Conservation (phyloP, 805 yeast genomes). For the Debaryomyces castellii region DNA sequence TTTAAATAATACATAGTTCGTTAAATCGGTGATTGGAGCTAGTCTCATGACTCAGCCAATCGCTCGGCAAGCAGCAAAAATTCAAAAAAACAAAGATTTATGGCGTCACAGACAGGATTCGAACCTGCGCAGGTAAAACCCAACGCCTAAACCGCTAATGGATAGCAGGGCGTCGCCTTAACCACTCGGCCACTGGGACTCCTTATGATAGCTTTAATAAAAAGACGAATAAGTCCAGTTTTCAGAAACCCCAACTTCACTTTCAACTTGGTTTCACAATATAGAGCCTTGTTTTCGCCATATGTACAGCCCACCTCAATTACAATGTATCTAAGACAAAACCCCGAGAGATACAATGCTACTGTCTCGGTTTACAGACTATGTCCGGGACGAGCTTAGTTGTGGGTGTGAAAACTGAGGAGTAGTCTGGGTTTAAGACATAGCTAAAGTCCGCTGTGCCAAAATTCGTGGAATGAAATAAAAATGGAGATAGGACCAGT, state of each 20-base stretch:
- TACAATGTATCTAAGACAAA: too few relatives aligned
- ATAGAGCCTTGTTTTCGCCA: too few relatives aligned
- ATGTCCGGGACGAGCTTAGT: too few relatives aligned
- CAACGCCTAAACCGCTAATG: slow-evolving; percentile 34
- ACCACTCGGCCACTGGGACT: slow-evolving; percentile 54
- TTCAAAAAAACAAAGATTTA: slow-evolving; percentile 20
- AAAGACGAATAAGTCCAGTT: not conserved
- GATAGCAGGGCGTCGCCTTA: slow-evolving; percentile 51
- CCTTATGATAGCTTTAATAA: not conserved
- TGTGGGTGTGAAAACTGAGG: not conserved
- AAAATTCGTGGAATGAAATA: too few relatives aligned
- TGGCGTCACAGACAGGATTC: slow-evolving; percentile 51
- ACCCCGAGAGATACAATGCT: too few relatives aligned
- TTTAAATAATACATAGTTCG: not conserved
- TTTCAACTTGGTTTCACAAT: too few relatives aligned
- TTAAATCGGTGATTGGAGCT: not conserved
- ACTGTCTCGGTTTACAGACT: too few relatives aligned
- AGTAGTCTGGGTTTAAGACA: not conserved
- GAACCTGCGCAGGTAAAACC: slow-evolving; percentile 52
- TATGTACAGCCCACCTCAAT: too few relatives aligned
- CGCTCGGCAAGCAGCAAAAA: not conserved
- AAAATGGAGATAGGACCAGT: too few relatives aligned
- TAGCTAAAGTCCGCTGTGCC: not conserved
- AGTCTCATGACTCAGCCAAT: not conserved
- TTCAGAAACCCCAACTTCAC: too few relatives aligned